phyloP scores from a whole-genome alignment of 2,329 filamentous ascomycete genomes.

The Taxawa tesnikishii region DNA sequence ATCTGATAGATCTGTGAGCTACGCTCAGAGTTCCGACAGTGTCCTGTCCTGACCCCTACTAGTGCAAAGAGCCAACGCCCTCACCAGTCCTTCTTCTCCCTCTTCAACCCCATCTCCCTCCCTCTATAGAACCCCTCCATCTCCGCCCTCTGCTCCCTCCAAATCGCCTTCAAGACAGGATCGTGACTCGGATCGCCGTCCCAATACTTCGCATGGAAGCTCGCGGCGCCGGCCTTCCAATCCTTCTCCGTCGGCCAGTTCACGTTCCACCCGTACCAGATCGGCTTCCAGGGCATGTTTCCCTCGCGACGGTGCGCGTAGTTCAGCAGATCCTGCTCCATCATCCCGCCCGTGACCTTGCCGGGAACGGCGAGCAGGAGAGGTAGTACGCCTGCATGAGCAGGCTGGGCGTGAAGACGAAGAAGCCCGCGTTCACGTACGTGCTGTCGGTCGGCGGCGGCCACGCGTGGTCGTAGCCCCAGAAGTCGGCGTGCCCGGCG shows the following conservation, averaged over 20 bases:
- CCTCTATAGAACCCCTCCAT: constrained; percentile 22
- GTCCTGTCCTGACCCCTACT: too few species aligned
- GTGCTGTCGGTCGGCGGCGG: constrained; percentile 15
- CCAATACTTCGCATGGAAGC: constrained; percentile 30
- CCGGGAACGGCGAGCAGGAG: constrained; percentile 17
- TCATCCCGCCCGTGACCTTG: constrained; percentile 20
- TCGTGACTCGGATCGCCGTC: constrained; percentile 21
- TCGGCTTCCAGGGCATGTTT: constrained; percentile 27
- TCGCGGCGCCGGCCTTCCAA: constrained; percentile 20
- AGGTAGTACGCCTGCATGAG: constrained; percentile 25
- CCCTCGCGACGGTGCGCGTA: constrained; percentile 25
- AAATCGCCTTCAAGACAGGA: constrained; percentile 19
- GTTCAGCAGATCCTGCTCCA: constrained; percentile 28
- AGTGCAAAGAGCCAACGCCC: too few species aligned
- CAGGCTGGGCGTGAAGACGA: constrained; percentile 21
- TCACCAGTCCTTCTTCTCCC: not conserved
- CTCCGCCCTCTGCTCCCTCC: constrained; percentile 22
- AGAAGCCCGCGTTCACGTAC: constrained; percentile 24
- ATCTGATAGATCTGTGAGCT: too few species aligned
- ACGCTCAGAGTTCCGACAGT: too few species aligned
- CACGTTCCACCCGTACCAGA: constrained; percentile 27
- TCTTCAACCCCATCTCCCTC: constrained; percentile 14
- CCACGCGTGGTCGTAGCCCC: constrained; percentile 10
- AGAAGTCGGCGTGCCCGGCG: constrained; percentile 19
- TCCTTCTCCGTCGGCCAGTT: constrained; percentile 26